Evolutionary conservation across 2,329 filamentous ascomycete genomes (phyloP).

Genomic region (Didymella glomerata): DNA sequence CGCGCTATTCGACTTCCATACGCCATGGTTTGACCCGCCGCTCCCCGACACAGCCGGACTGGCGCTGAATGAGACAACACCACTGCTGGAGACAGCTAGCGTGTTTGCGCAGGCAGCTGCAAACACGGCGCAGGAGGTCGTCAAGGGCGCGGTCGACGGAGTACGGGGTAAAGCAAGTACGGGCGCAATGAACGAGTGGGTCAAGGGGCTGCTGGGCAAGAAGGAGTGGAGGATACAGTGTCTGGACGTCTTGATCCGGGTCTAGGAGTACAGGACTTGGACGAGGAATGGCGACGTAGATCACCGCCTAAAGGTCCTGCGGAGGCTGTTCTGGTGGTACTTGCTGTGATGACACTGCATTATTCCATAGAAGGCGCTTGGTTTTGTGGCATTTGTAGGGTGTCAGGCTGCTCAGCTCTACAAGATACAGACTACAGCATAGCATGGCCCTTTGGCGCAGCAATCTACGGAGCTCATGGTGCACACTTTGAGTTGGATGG

Average conservation of each 20-base stretch:
- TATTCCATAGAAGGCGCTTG: conserved; percentile 32
- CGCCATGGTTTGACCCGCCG: conserved; percentile 93
- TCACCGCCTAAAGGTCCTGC: not conserved
- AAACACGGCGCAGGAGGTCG: conserved; percentile 51
- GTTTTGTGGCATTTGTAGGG: conserved; percentile 35
- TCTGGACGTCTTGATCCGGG: conserved; percentile 83
- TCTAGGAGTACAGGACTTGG: conserved; percentile 50
- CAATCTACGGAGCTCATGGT: not conserved
- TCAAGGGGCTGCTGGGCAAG: conserved; percentile 80
- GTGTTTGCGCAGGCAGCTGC: conserved; percentile 73
- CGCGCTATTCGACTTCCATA: conserved; percentile 91
- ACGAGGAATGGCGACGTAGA: not conserved
- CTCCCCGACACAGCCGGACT: conserved; percentile 45
- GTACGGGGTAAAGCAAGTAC: conserved; percentile 58
- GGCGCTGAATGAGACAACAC: conserved; percentile 46
- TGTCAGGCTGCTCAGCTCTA: conserved; percentile 15
- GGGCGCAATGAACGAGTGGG: conserved; percentile 76
- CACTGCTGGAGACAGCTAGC: conserved; percentile 65
- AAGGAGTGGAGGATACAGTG: conserved; percentile 92
- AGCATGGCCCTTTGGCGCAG: not conserved
- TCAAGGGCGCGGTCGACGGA: conserved; percentile 42
- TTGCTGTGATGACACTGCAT: not conserved
- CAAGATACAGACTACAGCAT: not conserved
- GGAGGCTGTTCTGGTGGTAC: not conserved
- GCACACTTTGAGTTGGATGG: not conserved